A percentile compares a stretch with the other conserved stretches of the same genome.
These are phyloP conservation scores for peach (Prunus persica) DNA, from an alignment of 306 rosid species.

Conservation along the genomic window Prunus_persica_NCBIv2 NC_034010.1:26537501-26538000, in stretches of 20 bases:
- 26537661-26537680: conserved; percentile 59
- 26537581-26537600: conserved; percentile 50
- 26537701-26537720: conserved; percentile 18
- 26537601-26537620: conserved; percentile 3
- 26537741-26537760: conserved; percentile 31
- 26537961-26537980: neutral
- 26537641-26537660: neutral
- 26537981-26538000: neutral
- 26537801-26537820: neutral
- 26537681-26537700: neutral
- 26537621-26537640: neutral
- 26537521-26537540: conserved; percentile 36
- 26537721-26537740: conserved; percentile 52
- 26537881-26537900: neutral
- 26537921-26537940: neutral
- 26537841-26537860: neutral
- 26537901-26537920: neutral
- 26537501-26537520: conserved; percentile 18
- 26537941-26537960: neutral
- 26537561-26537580: conserved; percentile 49
- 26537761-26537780: conserved; percentile 23
- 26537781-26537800: conserved; percentile 28
- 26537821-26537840: neutral
- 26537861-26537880: neutral
- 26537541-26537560: conserved; percentile 44